phyloP scores from a whole-genome alignment of 305 asterid species.

The Solanum chacoense region DNA sequence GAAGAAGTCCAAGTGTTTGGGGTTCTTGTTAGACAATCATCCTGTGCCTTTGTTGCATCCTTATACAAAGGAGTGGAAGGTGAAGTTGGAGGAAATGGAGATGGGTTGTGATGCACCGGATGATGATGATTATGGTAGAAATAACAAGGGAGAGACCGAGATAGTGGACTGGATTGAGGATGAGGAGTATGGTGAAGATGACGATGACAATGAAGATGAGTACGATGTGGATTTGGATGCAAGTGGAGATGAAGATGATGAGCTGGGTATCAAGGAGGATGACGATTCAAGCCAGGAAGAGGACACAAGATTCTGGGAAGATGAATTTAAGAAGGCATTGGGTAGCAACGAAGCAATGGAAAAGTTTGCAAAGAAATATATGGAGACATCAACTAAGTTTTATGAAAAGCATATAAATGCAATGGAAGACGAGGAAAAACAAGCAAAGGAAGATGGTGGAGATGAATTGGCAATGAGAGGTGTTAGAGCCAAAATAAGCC shows the following conservation, averaged over 20 bases:
- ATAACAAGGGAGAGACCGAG: slow-evolving; percentile 26
- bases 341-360: slow-evolving; percentile 76
- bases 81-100: slow-evolving; percentile 83
- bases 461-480: slow-evolving; percentile 62
- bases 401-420: slow-evolving; percentile 26
- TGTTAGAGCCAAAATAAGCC: slow-evolving; percentile 53
- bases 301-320: slow-evolving; percentile 59
- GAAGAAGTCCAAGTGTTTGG: slow-evolving; percentile 66
- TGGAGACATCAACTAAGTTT: slow-evolving; percentile 29
- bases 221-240: slow-evolving; percentile 30
- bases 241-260: slow-evolving; percentile 36
- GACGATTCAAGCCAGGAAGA: slow-evolving; percentile 44
- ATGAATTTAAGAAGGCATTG: slow-evolving; percentile 72
- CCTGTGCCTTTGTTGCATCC: slow-evolving; percentile 80
- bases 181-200: slow-evolving; percentile 31
- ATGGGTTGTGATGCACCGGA: slow-evolving; percentile 95
- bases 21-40: slow-evolving; percentile 57
- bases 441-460: slow-evolving; percentile 19
- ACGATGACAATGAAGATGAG: slow-evolving; percentile 9
- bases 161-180: slow-evolving; percentile 84
- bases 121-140: slow-evolving; percentile 25
- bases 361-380: slow-evolving; percentile 49
- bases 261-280: slow-evolving; percentile 36
- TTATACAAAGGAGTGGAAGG: slow-evolving; percentile 86
- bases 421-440: slow-evolving; percentile 15